These are phyloP conservation scores for Onygenales sp. DNA, from an alignment of 2,329 filamentous ascomycete genomes.

Conservation along the genomic window DNA sequence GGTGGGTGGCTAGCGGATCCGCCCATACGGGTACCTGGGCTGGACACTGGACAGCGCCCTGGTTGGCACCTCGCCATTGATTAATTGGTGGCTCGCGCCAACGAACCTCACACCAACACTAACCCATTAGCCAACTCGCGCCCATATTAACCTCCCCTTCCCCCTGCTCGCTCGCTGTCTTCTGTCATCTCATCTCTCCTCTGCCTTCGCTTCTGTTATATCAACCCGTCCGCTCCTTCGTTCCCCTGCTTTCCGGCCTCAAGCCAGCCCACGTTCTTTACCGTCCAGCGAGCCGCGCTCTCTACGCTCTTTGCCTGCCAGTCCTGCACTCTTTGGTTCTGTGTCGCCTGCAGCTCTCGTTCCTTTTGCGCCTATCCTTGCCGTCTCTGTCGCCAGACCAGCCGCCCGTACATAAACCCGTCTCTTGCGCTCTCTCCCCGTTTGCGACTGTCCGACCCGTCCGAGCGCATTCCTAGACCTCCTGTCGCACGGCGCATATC, in stretches of 20 bases:
- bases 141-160: neutral
- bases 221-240: slow-evolving; percentile 13
- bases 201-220: slow-evolving; percentile 4
- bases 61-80: too few species aligned
- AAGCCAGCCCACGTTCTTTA: slow-evolving; percentile 22
- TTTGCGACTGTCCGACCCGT: too few species aligned
- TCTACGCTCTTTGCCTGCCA: neutral
- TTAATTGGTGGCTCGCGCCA: too few species aligned
- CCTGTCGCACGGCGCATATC: neutral
- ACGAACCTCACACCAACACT: too few species aligned
- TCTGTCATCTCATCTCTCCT: slow-evolving; percentile 11
- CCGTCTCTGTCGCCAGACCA: too few species aligned
- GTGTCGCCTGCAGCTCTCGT: neutral
- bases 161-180: slow-evolving; percentile 8
- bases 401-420: too few species aligned
- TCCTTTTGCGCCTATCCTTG: neutral
- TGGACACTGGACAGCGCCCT: too few species aligned
- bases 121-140: neutral
- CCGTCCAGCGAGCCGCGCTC: neutral
- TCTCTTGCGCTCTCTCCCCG: too few species aligned
- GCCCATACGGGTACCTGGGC: too few species aligned
- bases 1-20: too few species aligned
- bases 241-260: slow-evolving; percentile 9
- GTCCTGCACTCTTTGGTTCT: neutral
- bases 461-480: too few species aligned